These are phyloP conservation scores for Hypoxylon sp. DNA, from an alignment of 2,329 filamentous ascomycete genomes.

Conservation along the genomic window DNA sequence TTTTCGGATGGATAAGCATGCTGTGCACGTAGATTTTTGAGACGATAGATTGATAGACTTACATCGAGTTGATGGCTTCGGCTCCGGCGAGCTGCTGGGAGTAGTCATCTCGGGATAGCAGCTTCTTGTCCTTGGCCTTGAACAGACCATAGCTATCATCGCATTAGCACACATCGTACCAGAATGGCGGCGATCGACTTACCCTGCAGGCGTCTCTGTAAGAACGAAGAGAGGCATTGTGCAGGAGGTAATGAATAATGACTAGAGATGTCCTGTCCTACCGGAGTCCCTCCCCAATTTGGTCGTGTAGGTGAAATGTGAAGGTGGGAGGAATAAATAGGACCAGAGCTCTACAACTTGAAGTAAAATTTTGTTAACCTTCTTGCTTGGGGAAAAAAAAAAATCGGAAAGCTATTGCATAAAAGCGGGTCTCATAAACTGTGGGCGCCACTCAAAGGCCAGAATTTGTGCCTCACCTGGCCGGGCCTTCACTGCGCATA, in stretches of 20 bases:
- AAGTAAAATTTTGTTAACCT: conserved; percentile 33
- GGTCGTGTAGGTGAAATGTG: conserved; percentile 28
- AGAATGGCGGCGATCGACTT: conserved; percentile 46
- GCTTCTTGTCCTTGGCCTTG: conserved; percentile 98
- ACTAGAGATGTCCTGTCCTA: conserved; percentile 34
- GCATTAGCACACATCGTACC: conserved; percentile 34
- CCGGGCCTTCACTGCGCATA: neutral
- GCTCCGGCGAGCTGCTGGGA: conserved; percentile 77
- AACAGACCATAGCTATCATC: conserved; percentile 87
- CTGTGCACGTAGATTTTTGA: conserved; percentile 5
- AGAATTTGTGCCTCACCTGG: too few species aligned
- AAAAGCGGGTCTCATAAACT: conserved; percentile 18
- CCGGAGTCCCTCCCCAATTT: conserved; percentile 41
- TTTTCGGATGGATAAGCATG: conserved; percentile 3
- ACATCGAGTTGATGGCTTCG: conserved; percentile 87
- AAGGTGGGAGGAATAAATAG: conserved; percentile 3
- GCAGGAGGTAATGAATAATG: conserved; percentile 31
- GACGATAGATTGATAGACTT: conserved; percentile 52
- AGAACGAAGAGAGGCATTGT: conserved; percentile 92
- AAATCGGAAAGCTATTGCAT: conserved; percentile 32
- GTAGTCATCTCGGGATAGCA: conserved; percentile 86
- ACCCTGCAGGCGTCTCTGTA: conserved; percentile 87
- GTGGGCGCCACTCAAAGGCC: conserved; percentile 28
- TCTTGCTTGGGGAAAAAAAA: conserved; percentile 35
- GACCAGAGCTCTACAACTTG: conserved; percentile 19